These are phyloP conservation scores for Samsoniella hepiali DNA, from an alignment of 2,329 filamentous ascomycete genomes.

Conservation along the genomic window DNA sequence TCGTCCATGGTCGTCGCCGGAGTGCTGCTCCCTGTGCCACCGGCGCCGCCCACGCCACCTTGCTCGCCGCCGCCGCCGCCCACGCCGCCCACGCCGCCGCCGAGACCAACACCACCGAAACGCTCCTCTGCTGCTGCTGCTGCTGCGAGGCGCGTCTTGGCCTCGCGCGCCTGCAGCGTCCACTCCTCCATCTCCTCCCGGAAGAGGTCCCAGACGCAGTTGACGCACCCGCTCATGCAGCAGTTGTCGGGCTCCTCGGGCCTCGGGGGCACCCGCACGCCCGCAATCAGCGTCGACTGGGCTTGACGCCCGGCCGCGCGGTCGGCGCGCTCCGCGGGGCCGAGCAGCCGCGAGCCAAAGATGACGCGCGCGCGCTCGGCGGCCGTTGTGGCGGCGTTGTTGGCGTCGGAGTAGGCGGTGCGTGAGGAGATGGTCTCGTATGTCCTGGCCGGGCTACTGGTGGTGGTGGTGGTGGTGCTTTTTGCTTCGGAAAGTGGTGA, in stretches of 20 bases:
- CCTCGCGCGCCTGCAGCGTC: conserved; percentile 63
- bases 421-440: conserved; percentile 14
- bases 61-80: conserved; percentile 21
- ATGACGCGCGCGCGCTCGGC: conserved; percentile 63
- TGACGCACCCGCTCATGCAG: conserved; percentile 98
- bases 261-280: conserved; percentile 75
- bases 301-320: conserved; percentile 56
- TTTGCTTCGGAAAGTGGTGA: not conserved
- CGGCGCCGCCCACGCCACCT: conserved; percentile 39
- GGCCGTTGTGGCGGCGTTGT: conserved; percentile 36
- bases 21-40: conserved; percentile 31
- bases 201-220: conserved; percentile 93
- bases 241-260: conserved; percentile 95
- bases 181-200: conserved; percentile 91
- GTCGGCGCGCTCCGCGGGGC: conserved; percentile 65
- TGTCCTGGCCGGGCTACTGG: not conserved
- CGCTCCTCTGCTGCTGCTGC: too few relatives aligned
- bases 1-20: conserved; percentile 65
- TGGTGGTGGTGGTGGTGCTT: not conserved
- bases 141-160: conserved; percentile 50
- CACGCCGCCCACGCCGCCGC: too few relatives aligned
- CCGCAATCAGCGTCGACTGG: conserved; percentile 65
- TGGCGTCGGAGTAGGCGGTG: conserved; percentile 12
- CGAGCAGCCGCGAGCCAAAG: conserved; percentile 76
- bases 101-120: too few relatives aligned